Percentiles rank a stretch among this genome's conserved stretches.
Evolutionary conservation across 768 basidiomycete species (phyloP).

Genomic region (Russula brevipes): DNA sequence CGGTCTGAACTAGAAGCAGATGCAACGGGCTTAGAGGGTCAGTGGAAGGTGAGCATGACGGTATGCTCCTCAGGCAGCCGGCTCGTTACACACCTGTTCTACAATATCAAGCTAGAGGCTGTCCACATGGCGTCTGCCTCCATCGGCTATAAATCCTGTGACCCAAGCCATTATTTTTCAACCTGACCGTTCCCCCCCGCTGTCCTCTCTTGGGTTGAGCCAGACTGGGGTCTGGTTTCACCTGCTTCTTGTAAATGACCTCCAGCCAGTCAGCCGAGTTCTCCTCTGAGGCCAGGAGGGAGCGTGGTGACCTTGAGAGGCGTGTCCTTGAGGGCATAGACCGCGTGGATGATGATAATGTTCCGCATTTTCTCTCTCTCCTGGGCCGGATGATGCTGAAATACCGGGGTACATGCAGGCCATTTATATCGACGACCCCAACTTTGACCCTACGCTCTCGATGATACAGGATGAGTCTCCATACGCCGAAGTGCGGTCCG

Average conservation of each 20-base stretch:
- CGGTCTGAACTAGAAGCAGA: no score
- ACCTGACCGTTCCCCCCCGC: background rate
- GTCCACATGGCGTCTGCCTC: no score
- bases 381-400: no score
- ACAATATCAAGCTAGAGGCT: no score
- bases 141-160: background rate
- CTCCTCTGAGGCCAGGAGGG: conserved; percentile 25
- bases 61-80: no score
- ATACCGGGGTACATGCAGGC: background rate
- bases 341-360: background rate
- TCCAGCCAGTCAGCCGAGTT: conserved; percentile 17
- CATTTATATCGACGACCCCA: conserved; percentile 33
- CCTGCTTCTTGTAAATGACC: background rate
- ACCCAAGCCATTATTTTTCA: background rate
- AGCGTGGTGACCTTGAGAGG: conserved; percentile 25
- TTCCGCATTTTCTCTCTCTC: background rate
- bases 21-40: no score
- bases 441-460: conserved; percentile 32
- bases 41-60: no score
- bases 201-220: background rate
- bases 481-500: conserved; percentile 49
- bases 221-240: conserved; percentile 5
- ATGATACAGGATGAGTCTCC: conserved; percentile 44
- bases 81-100: no score
- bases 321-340: background rate